These are phyloP conservation scores for Suillus discolor DNA, from an alignment of 768 basidiomycete species.

Conservation along the genomic window DNA sequence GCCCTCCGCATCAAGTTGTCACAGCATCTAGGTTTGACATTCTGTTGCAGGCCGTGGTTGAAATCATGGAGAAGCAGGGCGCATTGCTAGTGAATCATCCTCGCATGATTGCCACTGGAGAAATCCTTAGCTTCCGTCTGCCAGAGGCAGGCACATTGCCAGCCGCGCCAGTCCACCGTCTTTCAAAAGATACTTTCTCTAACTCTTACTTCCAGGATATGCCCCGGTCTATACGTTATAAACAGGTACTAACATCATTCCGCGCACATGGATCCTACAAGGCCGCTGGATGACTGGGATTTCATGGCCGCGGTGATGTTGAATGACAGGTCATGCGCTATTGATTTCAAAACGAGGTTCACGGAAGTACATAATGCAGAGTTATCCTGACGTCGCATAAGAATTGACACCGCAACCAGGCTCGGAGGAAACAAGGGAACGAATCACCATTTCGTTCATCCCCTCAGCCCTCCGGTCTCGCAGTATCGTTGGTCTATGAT, in stretches of 20 bases:
- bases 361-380: neutral
- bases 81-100: slow-evolving; percentile 50
- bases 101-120: slow-evolving; percentile 49
- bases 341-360: slow-evolving; percentile 53
- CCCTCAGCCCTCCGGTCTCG: neutral
- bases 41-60: too few species aligned
- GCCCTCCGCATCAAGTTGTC: too few species aligned
- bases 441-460: neutral
- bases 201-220: slow-evolving; percentile 39
- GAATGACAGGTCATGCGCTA: slow-evolving; percentile 61
- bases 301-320: slow-evolving; percentile 65
- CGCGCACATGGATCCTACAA: slow-evolving; percentile 26
- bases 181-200: neutral
- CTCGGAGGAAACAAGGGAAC: neutral
- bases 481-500: neutral
- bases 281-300: slow-evolving; percentile 59
- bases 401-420: neutral
- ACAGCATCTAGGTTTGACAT: too few species aligned
- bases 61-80: slow-evolving; percentile 55
- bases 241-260: slow-evolving; percentile 15
- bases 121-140: slow-evolving; percentile 51
- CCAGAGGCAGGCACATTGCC: too few species aligned
- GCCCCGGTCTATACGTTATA: slow-evolving; percentile 52
- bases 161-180: too few species aligned
- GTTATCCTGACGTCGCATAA: neutral